Evolutionary conservation across 257 asterid genomes (phyloP), one percentile per base, ranked within the genome.

Genomic region (Fraxinus anomala): DNA sequence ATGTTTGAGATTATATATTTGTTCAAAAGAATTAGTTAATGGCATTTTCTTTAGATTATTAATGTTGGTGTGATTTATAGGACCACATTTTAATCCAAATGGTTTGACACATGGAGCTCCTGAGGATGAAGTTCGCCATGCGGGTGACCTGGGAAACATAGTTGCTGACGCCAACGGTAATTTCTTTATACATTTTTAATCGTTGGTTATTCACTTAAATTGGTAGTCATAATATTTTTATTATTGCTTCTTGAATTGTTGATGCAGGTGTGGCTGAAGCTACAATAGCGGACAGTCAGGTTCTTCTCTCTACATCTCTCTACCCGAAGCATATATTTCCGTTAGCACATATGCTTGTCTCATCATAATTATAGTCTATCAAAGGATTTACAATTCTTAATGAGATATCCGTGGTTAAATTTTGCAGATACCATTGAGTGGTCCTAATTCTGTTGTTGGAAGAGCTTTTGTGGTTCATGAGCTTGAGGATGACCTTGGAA

Each of bases 111-210:
- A 93, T 65, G 99, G 99, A 86, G 93, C 98, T 85, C 99, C 98
- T 73, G 92, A 82, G 79, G 99, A 95, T 44, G 93, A 91, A 78
- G 81, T 88, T 68, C 98, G 99, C 72, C 99, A 93, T 89, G 99
- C 98, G 97, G 99, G 99, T 85, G 99, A 95, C 97, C 99, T 95
- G 99, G 99, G 99, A 95, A 95, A 95, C 98, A 93, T 95, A 89
- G 88, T 88, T 85, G 98, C 99, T 75, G 92, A 95, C 66, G 91
- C 93, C 51, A 91, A 91, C 1, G 99, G 99, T 95, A 93, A 33
- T 79, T 73, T 65, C n/a, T 36, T 73, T 34, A 31, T 68, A 5
- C 68, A 23, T 66, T 77, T 56, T 33, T 3, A 33, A 12, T 47
- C 8, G 7, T 7, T 14, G 79, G 59, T 70, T 33, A 59, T 40